A percentile compares a stretch with the other conserved stretches of the same genome.
Conservation (phyloP, 2,329 filamentous ascomycete genomes). For the Colletotrichum sublineola region DNA sequence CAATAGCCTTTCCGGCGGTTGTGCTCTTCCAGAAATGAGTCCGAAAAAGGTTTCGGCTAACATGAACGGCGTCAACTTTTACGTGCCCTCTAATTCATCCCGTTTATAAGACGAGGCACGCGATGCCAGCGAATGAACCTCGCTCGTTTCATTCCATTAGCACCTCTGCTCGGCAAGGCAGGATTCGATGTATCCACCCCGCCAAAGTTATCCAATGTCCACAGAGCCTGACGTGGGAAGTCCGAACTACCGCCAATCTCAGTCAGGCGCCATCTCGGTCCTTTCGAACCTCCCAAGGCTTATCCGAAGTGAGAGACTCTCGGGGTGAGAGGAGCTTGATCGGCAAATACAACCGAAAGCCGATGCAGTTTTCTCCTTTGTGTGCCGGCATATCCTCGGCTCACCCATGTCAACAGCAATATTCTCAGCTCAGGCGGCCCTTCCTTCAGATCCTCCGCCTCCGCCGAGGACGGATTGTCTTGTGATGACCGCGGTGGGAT, state of each 20-base stretch:
- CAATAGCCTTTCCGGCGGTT: neutral
- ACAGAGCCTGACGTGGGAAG: neutral
- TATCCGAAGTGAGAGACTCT: neutral
- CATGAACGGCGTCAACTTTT: neutral
- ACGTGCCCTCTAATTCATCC: slow-evolving; percentile 12
- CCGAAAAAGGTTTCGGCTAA: neutral
- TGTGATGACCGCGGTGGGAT: neutral
- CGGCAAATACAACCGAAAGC: neutral
- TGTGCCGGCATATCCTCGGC: neutral
- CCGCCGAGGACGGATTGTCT: neutral
- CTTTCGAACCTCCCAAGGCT: neutral
- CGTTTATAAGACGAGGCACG: slow-evolving; percentile 14
- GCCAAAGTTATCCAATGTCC: neutral
- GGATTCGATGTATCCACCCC: neutral
- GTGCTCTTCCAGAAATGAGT: neutral
- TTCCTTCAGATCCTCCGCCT: neutral
- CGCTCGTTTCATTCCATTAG: neutral
- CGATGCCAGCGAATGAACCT: neutral
- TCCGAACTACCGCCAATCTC: neutral
- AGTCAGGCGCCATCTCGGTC: neutral
- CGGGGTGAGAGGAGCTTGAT: neutral
- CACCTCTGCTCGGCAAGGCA: neutral
- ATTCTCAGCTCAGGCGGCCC: neutral
- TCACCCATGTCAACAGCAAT: neutral
- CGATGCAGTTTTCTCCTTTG: neutral